Percentiles rank a stretch among this genome's conserved stretches.
phyloP scores from a whole-genome alignment of 2,329 filamentous ascomycete genomes.

The Mollisiaceae sp. region DNA sequence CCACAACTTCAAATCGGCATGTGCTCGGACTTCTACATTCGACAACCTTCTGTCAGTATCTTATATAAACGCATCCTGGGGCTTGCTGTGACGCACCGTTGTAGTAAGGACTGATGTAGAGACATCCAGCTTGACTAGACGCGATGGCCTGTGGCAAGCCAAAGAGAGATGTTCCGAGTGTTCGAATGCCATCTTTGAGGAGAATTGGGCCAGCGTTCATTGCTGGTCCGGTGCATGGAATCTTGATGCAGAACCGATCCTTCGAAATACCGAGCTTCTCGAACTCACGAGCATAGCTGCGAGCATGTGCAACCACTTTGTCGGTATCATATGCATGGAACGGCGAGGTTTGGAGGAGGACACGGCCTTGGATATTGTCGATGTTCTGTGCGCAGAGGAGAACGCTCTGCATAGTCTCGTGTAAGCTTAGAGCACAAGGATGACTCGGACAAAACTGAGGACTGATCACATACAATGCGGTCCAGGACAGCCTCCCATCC shows the following conservation, averaged over 20 bases:
- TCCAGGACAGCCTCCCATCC: slow-evolving; percentile 56
- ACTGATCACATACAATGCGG: slow-evolving; percentile 44
- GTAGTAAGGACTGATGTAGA: slow-evolving; percentile 23
- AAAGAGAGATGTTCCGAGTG: slow-evolving; percentile 19
- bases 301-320: slow-evolving; percentile 19
- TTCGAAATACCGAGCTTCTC: slow-evolving; percentile 22
- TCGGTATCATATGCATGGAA: slow-evolving; percentile 23
- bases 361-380: slow-evolving; percentile 39
- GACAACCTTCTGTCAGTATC: neutral
- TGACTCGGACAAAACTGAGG: too few relatives aligned
- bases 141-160: slow-evolving; percentile 20
- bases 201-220: slow-evolving; percentile 23
- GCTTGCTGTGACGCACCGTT: slow-evolving; percentile 9
- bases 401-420: slow-evolving; percentile 48
- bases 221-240: slow-evolving; percentile 16
- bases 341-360: slow-evolving; percentile 22
- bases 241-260: slow-evolving; percentile 26
- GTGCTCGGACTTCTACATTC: slow-evolving; percentile 16
- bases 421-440: neutral
- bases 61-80: neutral
- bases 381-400: slow-evolving; percentile 50
- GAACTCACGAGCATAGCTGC: slow-evolving; percentile 18
- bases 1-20: slow-evolving; percentile 17
- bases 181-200: slow-evolving; percentile 21
- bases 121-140: slow-evolving; percentile 20